phyloP scores from a whole-genome alignment of 805 yeast genomes.

The Saturnispora saitoi region DNA sequence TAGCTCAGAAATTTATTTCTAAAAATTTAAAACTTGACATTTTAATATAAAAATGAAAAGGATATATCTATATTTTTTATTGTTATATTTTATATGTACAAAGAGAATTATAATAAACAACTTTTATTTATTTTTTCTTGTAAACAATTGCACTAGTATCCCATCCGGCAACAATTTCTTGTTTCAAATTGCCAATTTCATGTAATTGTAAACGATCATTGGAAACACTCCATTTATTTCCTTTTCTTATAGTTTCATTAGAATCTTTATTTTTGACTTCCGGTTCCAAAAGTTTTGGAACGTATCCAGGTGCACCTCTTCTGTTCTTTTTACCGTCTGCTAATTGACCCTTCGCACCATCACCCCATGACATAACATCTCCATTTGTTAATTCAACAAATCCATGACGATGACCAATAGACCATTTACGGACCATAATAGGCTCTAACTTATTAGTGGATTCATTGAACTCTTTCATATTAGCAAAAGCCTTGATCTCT shows the following conservation, averaged over 20 bases:
- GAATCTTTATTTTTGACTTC: not conserved
- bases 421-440: constrained; percentile 43
- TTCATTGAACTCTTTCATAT: constrained; percentile 50
- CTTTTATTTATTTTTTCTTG: not conserved
- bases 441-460: constrained; percentile 30
- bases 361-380: constrained; percentile 77
- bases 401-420: constrained; percentile 58
- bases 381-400: constrained; percentile 51
- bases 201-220: constrained; percentile 1
- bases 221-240: not conserved
- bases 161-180: constrained; percentile 7
- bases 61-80: not conserved
- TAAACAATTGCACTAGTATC: constrained; percentile 9
- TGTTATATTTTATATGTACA: not conserved
- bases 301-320: constrained; percentile 40
- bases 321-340: constrained; percentile 74
- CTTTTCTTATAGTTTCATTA: not conserved
- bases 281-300: constrained; percentile 58
- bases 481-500: constrained; percentile 40
- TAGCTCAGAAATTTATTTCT: not conserved
- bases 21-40: not conserved
- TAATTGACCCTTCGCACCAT: constrained; percentile 71
- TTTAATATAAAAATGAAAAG: no score
- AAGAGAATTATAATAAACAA: not conserved
- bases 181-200: not conserved